Percentiles rank a stretch among this genome's conserved stretches.
These are phyloP conservation scores for Thermothelomyces thermophilus DNA, from an alignment of 2,329 filamentous ascomycete species.

Conservation along the genomic window DNA sequence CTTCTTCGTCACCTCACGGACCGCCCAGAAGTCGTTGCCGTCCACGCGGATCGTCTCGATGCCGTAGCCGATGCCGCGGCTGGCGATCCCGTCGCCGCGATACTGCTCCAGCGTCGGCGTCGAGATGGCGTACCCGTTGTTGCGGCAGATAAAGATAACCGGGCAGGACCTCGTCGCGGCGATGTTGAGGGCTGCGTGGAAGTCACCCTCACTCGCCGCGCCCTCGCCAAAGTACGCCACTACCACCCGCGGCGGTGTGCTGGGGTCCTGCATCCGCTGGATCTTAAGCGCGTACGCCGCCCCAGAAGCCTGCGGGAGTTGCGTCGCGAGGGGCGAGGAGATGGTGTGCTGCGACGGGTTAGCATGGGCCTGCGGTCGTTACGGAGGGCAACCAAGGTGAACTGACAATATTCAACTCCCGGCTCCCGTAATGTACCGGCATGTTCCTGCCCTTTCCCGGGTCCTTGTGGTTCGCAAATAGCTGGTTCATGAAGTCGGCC, in stretches of 20 bases:
- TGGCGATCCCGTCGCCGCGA: constrained; percentile 74
- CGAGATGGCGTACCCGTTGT: constrained; percentile 77
- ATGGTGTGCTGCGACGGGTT: constrained; percentile 55
- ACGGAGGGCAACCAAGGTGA: constrained; percentile 25
- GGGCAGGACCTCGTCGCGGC: constrained; percentile 71
- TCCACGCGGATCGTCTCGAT: constrained; percentile 78
- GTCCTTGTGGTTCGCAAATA: constrained; percentile 84
- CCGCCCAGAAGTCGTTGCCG: constrained; percentile 75
- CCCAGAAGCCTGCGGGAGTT: constrained; percentile 72
- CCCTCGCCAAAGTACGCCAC: constrained; percentile 79
- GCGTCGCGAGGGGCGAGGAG: constrained; percentile 69
- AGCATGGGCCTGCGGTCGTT: constrained; percentile 10
- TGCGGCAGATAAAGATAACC: constrained; percentile 72
- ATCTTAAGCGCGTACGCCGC: constrained; percentile 75
- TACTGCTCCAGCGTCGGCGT: constrained; percentile 78
- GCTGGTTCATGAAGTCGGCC: constrained; percentile 87
- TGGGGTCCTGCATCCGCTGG: constrained; percentile 59
- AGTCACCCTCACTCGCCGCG: constrained; percentile 74
- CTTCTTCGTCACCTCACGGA: constrained; percentile 60
- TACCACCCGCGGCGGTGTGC: constrained; percentile 53
- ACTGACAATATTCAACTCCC: constrained; percentile 72
- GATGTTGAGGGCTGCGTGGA: constrained; percentile 76
- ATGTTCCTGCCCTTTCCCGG: constrained; percentile 81
- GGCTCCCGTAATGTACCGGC: constrained; percentile 93
- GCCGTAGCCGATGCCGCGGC: constrained; percentile 71